These are phyloP conservation scores for Cenococcum geophilum DNA, from an alignment of 495 filamentous ascomycete genomes.

Conservation along the genomic window DNA sequence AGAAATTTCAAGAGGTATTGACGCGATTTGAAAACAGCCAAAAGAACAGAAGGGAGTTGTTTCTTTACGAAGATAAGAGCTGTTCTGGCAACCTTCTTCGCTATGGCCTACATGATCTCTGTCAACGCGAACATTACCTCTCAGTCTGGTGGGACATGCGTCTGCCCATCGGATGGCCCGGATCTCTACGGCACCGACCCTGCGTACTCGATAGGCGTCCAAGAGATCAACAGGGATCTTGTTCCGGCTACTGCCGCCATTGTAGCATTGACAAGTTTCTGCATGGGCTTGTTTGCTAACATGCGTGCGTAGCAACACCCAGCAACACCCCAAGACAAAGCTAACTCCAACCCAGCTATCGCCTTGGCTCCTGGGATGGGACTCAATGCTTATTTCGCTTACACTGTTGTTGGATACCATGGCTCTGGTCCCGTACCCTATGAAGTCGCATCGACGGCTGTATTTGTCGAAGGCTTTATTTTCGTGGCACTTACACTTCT, in stretches of 20 bases:
- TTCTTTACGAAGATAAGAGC: constrained; percentile 77
- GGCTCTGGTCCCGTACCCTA: constrained; percentile 57
- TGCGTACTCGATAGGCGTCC: constrained; percentile 56
- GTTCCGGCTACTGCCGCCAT: constrained; percentile 78
- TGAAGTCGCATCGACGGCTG: constrained; percentile 50
- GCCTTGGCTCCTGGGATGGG: constrained; percentile 63
- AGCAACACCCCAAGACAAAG: too few relatives aligned
- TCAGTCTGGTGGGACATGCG: constrained; percentile 63
- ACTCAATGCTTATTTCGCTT: constrained; percentile 77
- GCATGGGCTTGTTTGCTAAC: constrained; percentile 69
- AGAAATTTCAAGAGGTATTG: neutral
- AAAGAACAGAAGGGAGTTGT: constrained; percentile 65
- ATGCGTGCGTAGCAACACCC: constrained; percentile 32
- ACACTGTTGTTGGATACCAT: constrained; percentile 70
- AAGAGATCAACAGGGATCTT: constrained; percentile 61
- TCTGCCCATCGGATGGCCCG: constrained; percentile 52
- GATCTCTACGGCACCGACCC: constrained; percentile 50
- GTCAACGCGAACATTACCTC: constrained; percentile 67
- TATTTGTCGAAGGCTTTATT: constrained; percentile 27
- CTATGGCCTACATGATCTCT: constrained; percentile 71
- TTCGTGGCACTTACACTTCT: constrained; percentile 49
- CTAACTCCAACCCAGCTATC: constrained; percentile 6
- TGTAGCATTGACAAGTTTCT: constrained; percentile 61
- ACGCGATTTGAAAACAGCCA: constrained; percentile 35
- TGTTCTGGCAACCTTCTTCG: constrained; percentile 76